Base-by-base conservation (phyloP, 1,284 basidiomycete species). In the Xerocomus amazonicus region DNA sequence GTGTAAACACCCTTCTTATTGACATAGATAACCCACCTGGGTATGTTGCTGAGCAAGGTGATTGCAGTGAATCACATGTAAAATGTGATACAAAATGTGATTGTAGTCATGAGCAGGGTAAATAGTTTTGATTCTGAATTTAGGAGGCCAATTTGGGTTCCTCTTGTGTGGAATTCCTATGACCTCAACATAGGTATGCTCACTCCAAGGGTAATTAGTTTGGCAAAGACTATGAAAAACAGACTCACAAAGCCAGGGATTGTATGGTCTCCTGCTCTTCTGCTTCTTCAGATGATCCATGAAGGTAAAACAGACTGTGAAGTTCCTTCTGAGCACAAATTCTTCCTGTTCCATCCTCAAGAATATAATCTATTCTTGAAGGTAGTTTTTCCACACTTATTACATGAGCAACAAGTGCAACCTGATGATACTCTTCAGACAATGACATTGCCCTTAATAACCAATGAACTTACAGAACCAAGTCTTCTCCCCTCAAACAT, bases 291-390 rank as follows among this genome's bases (percentile, higher is more conserved):
- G 46, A 34, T 9, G 16, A n/a, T 9, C 29, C 45, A 33, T 2
- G 12, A 9, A 19, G 10, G 2, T 27, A 12, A 9, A 0, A 0
- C 0, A 54, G 6, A 4, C 44, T 53, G 14, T 9, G 8, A n/a
- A 58, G 23, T 0, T 12, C n/a, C 26, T 48, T 54, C 0, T 44
- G 32, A 29, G 51, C 68, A 17, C 3, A 6, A 34, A 69, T 63
- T 9, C 36, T 55, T 12, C 64, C 64, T 43, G 64, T 70, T 13
- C 68, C 64, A 51, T 66, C 64, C 42, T 69, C 68, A 19, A 66
- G 61, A 9, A 2, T 0, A 6, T 43, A 69, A 4, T 3, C 6
- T 38, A 36, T 42, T 5, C 12, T 36, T 38, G 48, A 41, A 39
- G 39, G 0, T 1, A 3, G 6, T 27, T 40, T 40, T 0, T 57